A percentile compares a stretch with the other conserved stretches of the same genome.
phyloP scores from a whole-genome alignment of 495 filamentous ascomycete species.

The Penicillium silybi region DNA sequence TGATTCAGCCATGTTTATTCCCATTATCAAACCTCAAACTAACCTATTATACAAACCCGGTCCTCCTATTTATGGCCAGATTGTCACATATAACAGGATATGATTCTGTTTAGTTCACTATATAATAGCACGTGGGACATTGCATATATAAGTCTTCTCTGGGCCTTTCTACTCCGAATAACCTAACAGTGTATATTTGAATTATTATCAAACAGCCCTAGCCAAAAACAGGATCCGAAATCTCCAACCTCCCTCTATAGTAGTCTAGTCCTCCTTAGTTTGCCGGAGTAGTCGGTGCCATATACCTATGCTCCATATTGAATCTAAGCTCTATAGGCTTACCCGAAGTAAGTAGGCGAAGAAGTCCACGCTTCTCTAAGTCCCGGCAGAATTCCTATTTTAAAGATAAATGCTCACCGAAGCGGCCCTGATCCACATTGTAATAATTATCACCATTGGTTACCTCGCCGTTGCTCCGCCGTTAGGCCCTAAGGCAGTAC shows the following conservation, averaged over 20 bases:
- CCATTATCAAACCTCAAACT: no score
- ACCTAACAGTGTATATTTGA: no score
- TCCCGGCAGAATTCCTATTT: not conserved
- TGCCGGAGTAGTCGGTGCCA: not conserved
- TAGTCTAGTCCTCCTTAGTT: not conserved
- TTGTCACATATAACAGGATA: no score
- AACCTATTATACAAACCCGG: no score
- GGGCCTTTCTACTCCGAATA: no score
- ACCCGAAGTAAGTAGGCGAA: not conserved
- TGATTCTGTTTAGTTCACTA: no score
- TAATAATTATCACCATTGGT: not conserved
- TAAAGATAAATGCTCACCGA: not conserved
- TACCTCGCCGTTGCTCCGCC: not conserved
- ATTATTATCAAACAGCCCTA: no score
- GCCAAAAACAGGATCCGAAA: not conserved
- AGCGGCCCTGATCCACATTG: not conserved
- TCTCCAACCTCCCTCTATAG: not conserved
- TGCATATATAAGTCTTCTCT: no score
- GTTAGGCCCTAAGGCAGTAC: not conserved
- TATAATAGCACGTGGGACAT: no score
- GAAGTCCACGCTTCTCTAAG: constrained; percentile 9
- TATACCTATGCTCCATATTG: not conserved
- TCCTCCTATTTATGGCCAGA: no score
- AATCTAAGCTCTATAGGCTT: constrained; percentile 1
- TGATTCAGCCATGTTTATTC: no score